Conservation (phyloP, 208 protist genomes). For the Leptomonas seymouri region DNA sequence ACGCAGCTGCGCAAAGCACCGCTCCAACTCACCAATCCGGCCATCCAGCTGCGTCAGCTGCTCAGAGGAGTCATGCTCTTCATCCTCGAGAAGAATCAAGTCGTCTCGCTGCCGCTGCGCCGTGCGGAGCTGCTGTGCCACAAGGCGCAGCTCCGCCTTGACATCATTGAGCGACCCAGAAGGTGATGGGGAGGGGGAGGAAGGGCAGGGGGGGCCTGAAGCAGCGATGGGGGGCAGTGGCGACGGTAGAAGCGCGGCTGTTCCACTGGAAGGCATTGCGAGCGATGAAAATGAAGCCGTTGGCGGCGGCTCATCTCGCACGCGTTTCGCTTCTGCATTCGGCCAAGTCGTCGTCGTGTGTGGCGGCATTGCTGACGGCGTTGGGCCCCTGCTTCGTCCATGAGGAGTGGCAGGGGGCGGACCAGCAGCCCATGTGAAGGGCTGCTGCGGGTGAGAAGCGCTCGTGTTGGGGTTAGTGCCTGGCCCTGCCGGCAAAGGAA, state of each 20-base stretch:
- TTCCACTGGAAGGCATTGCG: neutral
- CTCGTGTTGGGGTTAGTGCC: no score
- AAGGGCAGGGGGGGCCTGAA: no score
- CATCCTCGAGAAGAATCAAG: conserved; percentile 69
- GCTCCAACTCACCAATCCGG: conserved; percentile 50
- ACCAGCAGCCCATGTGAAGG: no score
- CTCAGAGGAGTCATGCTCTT: conserved; percentile 55
- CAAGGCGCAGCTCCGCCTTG: conserved; percentile 47
- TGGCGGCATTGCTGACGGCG: neutral
- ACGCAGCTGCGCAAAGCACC: conserved; percentile 48
- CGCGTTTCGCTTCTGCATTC: no score
- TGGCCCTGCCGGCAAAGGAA: no score
- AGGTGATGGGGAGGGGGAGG: conserved; percentile 2
- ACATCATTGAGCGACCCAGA: conserved; percentile 37
- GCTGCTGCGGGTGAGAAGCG: no score
- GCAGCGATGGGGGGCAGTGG: neutral
- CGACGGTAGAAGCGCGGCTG: neutral
- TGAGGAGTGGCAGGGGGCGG: no score
- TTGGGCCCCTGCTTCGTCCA: no score
- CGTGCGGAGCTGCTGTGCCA: conserved; percentile 48
- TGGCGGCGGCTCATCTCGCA: neutral
- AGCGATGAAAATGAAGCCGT: neutral
- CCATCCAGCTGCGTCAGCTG: conserved; percentile 49
- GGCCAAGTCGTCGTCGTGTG: no score
- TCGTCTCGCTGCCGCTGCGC: conserved; percentile 72